Conservation (phyloP, 163 green algal species). For the Prototheca wickerhamii region DNA sequence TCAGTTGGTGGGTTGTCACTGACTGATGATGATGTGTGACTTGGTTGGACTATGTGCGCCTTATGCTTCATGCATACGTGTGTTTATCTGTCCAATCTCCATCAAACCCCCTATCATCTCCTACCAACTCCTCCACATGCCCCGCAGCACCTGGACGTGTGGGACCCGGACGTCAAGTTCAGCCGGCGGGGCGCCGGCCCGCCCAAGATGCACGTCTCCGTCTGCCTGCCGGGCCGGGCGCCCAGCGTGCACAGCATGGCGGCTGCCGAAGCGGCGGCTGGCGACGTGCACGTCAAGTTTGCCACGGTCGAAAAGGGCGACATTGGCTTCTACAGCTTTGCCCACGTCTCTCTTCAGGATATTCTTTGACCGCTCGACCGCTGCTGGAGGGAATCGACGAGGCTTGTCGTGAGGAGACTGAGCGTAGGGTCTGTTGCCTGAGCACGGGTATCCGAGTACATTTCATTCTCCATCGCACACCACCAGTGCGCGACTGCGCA, state of each 20-base stretch:
- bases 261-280: slow-evolving; percentile 6
- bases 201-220: slow-evolving; percentile 8
- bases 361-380: slow-evolving; percentile 3
- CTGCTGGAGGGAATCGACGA: neutral
- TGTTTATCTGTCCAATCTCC: neutral
- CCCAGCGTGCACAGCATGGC: slow-evolving; percentile 4
- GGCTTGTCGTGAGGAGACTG: neutral
- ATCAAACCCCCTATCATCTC: neutral
- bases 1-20: neutral
- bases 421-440: neutral
- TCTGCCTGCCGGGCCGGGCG: neutral
- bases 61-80: neutral
- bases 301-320: slow-evolving; percentile 27
- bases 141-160: slow-evolving; percentile 29
- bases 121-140: neutral
- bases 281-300: slow-evolving; percentile 16
- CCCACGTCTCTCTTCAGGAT: slow-evolving; percentile 13
- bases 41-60: neutral
- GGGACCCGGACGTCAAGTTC: slow-evolving; percentile 19
- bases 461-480: neutral
- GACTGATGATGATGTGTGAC: neutral
- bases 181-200: slow-evolving; percentile 13
- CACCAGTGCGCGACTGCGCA: neutral
- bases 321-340: slow-evolving; percentile 25
- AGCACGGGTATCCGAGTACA: too few relatives aligned